A percentile compares a stretch with the other conserved stretches of the same genome.
Evolutionary conservation across 2,329 filamentous ascomycete species (phyloP).

Genomic region (Neurospora sp.): DNA sequence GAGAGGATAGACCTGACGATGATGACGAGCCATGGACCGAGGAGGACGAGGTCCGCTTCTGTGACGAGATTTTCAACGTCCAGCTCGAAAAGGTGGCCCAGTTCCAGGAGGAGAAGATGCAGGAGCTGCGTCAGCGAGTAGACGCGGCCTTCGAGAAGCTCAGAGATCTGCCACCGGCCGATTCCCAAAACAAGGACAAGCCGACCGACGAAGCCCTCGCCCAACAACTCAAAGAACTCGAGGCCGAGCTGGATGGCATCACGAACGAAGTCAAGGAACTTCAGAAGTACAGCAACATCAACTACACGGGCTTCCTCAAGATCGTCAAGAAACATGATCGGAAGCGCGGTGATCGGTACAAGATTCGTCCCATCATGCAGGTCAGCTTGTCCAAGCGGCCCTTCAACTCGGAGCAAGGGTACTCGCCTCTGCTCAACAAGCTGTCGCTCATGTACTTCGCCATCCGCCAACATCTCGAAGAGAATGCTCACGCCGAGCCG

Average conservation of each 20-base stretch:
- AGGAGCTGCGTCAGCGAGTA: slow-evolving; percentile 41
- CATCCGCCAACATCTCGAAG: slow-evolving; percentile 73
- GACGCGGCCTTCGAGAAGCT: slow-evolving; percentile 58
- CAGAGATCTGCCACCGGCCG: slow-evolving; percentile 65
- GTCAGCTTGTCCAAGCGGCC: slow-evolving; percentile 79
- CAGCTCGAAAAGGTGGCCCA: slow-evolving; percentile 90
- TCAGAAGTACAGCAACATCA: slow-evolving; percentile 90
- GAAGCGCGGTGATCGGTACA: slow-evolving; percentile 77
- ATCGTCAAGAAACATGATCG: slow-evolving; percentile 99
- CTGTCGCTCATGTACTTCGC: slow-evolving; percentile 95
- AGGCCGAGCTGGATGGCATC: slow-evolving; percentile 75
- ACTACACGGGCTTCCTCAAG: slow-evolving; percentile 96
- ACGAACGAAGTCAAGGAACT: slow-evolving; percentile 87
- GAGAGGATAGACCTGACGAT: slow-evolving; percentile 58
- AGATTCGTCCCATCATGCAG: slow-evolving; percentile 83
- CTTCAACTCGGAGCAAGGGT: slow-evolving; percentile 86
- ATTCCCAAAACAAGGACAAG: slow-evolving; percentile 44
- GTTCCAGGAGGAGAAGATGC: slow-evolving; percentile 77
- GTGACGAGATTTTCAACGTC: slow-evolving; percentile 87
- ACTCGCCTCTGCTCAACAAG: slow-evolving; percentile 80
- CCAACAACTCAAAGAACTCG: slow-evolving; percentile 57
- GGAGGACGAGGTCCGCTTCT: slow-evolving; percentile 86
- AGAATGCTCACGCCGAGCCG: slow-evolving; percentile 27
- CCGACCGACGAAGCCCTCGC: slow-evolving; percentile 39
- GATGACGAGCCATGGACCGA: slow-evolving; percentile 75